Percentiles rank a stretch among this genome's conserved stretches.
These are phyloP conservation scores for Polytrichum formosum DNA, from an alignment of 225 moss, liverwort and hornwort species.

Conservation along the genomic window DNA sequence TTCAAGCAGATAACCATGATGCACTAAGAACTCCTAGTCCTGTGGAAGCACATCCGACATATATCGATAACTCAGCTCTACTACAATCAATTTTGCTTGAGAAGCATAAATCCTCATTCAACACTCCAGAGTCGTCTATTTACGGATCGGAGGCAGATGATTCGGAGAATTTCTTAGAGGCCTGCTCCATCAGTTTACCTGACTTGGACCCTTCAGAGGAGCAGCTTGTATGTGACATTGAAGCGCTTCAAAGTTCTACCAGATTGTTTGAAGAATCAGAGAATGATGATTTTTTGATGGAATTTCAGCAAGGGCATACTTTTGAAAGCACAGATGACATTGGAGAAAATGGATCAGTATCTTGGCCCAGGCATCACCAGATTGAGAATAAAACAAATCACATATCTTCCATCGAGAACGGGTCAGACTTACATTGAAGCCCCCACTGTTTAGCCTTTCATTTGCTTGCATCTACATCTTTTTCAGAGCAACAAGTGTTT, in stretches of 20 bases:
- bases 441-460: too few species aligned
- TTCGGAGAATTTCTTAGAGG: constrained; percentile 38
- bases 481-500: too few species aligned
- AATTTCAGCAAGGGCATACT: background rate
- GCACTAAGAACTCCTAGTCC: background rate
- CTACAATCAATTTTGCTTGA: constrained; percentile 32
- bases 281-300: background rate
- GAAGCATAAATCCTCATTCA: constrained; percentile 15
- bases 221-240: constrained; percentile 12
- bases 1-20: background rate
- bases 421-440: too few species aligned
- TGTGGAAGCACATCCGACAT: constrained; percentile 14
- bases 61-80: constrained; percentile 21
- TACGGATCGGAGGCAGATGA: constrained; percentile 28
- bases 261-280: background rate
- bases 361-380: too few species aligned
- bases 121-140: constrained; percentile 15
- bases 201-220: constrained; percentile 25
- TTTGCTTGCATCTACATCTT: too few species aligned
- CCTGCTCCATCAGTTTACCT: constrained; percentile 39
- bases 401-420: too few species aligned
- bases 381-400: too few species aligned
- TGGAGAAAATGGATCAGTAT: too few species aligned
- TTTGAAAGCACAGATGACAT: too few species aligned
- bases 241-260: constrained; percentile 1